Percentiles rank a stretch among this genome's conserved stretches.
phyloP scores from a whole-genome alignment of 306 rosid genomes.

The Cucumis cinereus region DNA sequence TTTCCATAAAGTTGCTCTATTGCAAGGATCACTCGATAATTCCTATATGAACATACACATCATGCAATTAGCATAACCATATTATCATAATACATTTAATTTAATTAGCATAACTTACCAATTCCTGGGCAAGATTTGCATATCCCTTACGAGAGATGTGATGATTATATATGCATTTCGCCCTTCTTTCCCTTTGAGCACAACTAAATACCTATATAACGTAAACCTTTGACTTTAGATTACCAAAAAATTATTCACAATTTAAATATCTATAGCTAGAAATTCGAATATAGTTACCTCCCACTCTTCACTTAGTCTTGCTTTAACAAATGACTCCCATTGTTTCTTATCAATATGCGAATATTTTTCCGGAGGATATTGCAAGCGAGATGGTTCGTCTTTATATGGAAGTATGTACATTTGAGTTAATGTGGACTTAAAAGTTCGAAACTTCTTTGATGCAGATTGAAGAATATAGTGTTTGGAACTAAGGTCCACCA shows the following conservation, averaged over 20 bases:
- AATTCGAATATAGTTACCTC: not conserved
- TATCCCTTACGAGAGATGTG: not conserved
- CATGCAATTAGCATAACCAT: not conserved
- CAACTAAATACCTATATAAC: not conserved
- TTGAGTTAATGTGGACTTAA: not conserved
- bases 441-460: not conserved
- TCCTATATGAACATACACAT: not conserved
- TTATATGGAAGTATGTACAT: not conserved
- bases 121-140: not conserved
- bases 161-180: not conserved
- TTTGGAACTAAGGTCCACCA: not conserved
- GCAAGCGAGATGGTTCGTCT: not conserved
- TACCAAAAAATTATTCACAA: not conserved
- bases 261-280: not conserved
- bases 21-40: not conserved
- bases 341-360: not conserved
- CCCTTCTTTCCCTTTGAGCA: not conserved
- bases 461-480: not conserved
- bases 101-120: not conserved
- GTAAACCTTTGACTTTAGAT: not conserved
- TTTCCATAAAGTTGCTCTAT: not conserved
- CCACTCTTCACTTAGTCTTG: not conserved
- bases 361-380: not conserved
- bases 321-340: not conserved
- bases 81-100: not conserved